phyloP scores from a whole-genome alignment of 2,329 filamentous ascomycete genomes.

The Fusarium dlaminii region DNA sequence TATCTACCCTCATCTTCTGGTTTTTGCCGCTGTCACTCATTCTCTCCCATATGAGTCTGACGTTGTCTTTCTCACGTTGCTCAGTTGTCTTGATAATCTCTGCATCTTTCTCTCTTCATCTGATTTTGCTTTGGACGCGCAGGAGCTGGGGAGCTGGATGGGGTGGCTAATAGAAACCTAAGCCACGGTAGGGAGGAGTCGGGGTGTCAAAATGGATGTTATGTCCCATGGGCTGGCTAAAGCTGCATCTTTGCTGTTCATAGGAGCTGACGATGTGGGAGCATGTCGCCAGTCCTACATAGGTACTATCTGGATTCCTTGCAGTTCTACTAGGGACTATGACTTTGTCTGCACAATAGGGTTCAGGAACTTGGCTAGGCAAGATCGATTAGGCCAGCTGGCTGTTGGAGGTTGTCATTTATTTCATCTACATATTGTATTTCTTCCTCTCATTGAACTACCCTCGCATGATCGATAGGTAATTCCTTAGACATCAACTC shows the following conservation, averaged over 20 bases:
- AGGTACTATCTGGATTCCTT: not conserved
- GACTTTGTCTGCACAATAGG: not conserved
- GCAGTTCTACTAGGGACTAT: constrained; percentile 3
- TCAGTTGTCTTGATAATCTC: constrained; percentile 24
- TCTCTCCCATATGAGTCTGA: constrained; percentile 16
- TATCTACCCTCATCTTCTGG: constrained; percentile 23
- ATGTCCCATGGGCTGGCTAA: constrained; percentile 35
- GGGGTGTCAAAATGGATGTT: constrained; percentile 41
- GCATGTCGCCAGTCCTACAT: constrained; percentile 16
- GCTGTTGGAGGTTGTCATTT: constrained; percentile 31
- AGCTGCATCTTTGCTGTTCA: constrained; percentile 38
- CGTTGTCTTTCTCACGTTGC: constrained; percentile 16
- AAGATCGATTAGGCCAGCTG: constrained; percentile 14
- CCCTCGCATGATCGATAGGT: constrained; percentile 26
- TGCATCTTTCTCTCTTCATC: constrained; percentile 29
- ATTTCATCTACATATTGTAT: constrained; percentile 24
- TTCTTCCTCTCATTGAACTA: constrained; percentile 4
- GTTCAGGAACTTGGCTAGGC: not conserved
- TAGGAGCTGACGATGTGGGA: constrained; percentile 24
- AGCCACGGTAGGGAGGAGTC: constrained; percentile 42
- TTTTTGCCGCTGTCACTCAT: constrained; percentile 26
- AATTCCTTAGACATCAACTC: constrained; percentile 21
- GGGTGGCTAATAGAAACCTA: constrained; percentile 32
- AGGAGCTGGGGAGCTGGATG: constrained; percentile 43
- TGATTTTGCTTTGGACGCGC: constrained; percentile 38